phyloP scores from a whole-genome alignment of 2,329 filamentous ascomycete genomes.

The Fonsecaea erecta region DNA sequence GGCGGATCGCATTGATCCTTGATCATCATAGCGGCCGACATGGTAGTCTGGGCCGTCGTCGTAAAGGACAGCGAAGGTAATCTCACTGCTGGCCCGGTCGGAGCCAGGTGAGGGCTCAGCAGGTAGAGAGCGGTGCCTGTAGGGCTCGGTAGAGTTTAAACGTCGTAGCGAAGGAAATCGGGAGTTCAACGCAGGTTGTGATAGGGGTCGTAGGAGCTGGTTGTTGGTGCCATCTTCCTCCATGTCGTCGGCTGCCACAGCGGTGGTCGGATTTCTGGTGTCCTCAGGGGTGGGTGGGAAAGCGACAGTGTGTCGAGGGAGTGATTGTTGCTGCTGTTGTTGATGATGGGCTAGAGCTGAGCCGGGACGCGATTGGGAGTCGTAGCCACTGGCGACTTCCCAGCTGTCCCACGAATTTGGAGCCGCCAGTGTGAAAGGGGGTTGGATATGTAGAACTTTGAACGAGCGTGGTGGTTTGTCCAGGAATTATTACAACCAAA shows the following conservation, averaged over 20 bases:
- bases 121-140: constrained; percentile 37
- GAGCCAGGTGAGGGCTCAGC: constrained; percentile 36
- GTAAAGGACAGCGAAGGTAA: constrained; percentile 39
- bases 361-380: constrained; percentile 32
- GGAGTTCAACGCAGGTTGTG: constrained; percentile 35
- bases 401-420: constrained; percentile 35
- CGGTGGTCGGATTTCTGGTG: neutral
- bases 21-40: constrained; percentile 37
- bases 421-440: constrained; percentile 30
- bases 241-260: constrained; percentile 23
- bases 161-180: constrained; percentile 38
- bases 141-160: constrained; percentile 36
- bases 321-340: constrained; percentile 9
- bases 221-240: constrained; percentile 35
- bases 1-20: constrained; percentile 30
- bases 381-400: constrained; percentile 36
- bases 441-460: constrained; percentile 8
- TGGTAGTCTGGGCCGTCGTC: constrained; percentile 39
- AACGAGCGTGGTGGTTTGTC: constrained; percentile 26
- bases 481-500: constrained; percentile 26
- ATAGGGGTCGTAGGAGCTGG: constrained; percentile 34
- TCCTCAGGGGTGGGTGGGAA: constrained; percentile 7
- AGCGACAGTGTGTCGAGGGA: constrained; percentile 16
- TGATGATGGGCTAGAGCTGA: constrained; percentile 18
- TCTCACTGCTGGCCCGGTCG: constrained; percentile 38